Evolutionary conservation across 257 asterid genomes (phyloP), one percentile per base, ranked within the genome.

Genomic region (Eucommia ulmoides): DNA sequence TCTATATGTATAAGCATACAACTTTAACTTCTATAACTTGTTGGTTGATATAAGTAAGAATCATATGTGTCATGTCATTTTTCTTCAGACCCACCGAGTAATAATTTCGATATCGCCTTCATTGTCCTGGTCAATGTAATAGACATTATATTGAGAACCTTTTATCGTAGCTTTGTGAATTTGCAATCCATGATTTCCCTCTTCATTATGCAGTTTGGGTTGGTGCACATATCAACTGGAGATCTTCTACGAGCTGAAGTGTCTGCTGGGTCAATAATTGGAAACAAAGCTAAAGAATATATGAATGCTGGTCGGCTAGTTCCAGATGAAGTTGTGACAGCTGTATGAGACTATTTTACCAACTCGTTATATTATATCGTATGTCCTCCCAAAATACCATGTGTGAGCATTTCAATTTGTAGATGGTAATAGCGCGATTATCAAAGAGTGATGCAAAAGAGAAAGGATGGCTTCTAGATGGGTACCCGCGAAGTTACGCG

Each of bases 381-480:
- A 10, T 35, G 24, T 62, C 59, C 44, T 20, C 33, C 19, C 25
- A 26, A 26, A 49, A 50, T 55, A 41, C 33, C 54, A 22, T 17
- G 42, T 58, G 8, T 50, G 61, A 60, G 56, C 38, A 42, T 45
- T 65, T 60, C 51, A 24, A 56, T 44, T 62, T 67, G 33, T 69
- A 84, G 97, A 88, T 88, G 94, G 97, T 84, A 62, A 85, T 77
- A 61, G 49, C 89, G 25, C 71, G 95, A 52, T 62, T 88, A 55
- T 77, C 94, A 21, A 66, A 60, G 49, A 64, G 74, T 61, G 97
- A 88, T 70, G 94, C 81, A 51, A 78, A 79, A 76, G 93, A 84
- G 75, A 84, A 80, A 56, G 97, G 97, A 24, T 88, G 97, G 97
- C 94, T 84, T 61, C 75, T 88, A 55, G 97, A 88, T 74, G 97